A percentile compares a stretch with the other conserved stretches of the same genome.
Evolutionary conservation across 78 protist species (phyloP).

Genomic region (Thecamonas trahens): DNA sequence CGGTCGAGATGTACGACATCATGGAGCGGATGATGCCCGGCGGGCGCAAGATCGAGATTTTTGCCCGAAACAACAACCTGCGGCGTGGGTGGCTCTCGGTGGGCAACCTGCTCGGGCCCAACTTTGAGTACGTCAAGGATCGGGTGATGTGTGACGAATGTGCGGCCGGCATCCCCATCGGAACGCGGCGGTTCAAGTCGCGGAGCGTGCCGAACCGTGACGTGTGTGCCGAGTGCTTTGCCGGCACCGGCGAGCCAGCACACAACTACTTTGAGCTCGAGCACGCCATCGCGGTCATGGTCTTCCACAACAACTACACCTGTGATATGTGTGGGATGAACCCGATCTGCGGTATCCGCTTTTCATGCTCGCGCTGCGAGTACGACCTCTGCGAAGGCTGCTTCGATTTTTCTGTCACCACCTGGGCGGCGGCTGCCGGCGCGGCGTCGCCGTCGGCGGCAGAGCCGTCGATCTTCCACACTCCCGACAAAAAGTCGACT

Average conservation of each 20-base stretch:
- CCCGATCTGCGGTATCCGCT: constrained; percentile 27
- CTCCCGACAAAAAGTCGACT: background rate
- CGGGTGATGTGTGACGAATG: background rate
- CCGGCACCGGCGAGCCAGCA: background rate
- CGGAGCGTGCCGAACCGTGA: background rate
- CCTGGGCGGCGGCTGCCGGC: background rate
- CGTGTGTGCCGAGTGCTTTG: background rate
- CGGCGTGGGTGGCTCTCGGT: constrained; percentile 34
- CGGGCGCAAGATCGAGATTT: constrained; percentile 25
- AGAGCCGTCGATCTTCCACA: background rate
- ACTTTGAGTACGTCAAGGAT: constrained; percentile 4
- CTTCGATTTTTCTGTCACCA: constrained; percentile 13
- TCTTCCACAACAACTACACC: constrained; percentile 13
- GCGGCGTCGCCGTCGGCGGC: background rate
- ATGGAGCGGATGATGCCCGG: constrained; percentile 38
- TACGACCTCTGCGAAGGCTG: constrained; percentile 18
- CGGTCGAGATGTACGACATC: constrained; percentile 22
- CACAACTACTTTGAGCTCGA: background rate
- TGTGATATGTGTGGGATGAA: constrained; percentile 3
- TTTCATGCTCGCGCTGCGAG: constrained; percentile 12
- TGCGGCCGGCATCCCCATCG: background rate
- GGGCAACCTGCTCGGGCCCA: constrained; percentile 17
- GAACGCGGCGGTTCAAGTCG: constrained; percentile 13
- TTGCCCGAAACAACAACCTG: constrained; percentile 38
- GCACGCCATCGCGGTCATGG: constrained; percentile 1